phyloP scores from a whole-genome alignment of 192 early-diverging fungal species.

The Spizellomyces sp. region DNA sequence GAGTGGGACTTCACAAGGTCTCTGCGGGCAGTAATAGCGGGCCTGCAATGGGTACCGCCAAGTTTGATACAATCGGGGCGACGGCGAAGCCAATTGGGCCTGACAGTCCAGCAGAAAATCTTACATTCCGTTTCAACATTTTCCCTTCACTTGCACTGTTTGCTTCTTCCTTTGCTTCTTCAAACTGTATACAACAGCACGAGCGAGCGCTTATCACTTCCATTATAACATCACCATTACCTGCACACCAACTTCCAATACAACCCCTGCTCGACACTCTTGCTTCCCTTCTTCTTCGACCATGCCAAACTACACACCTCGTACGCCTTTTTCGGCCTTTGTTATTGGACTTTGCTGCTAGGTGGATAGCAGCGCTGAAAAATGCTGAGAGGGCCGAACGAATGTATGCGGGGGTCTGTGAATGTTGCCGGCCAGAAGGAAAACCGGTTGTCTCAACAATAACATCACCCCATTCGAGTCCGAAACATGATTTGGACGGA shows the following conservation, averaged over 20 bases:
- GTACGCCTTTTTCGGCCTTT: conserved; percentile 69
- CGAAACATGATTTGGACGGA: conserved; percentile 37
- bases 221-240: neutral
- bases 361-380: conserved; percentile 54
- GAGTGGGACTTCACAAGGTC: too few relatives aligned
- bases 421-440: neutral
- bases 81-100: too few relatives aligned
- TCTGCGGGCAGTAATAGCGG: too few relatives aligned
- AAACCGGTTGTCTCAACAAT: neutral
- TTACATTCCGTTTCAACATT: neutral
- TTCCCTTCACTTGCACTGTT: neutral
- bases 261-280: conserved; percentile 34
- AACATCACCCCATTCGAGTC: conserved; percentile 1
- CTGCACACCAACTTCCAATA: neutral
- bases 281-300: conserved; percentile 33
- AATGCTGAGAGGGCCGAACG: neutral
- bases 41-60: too few relatives aligned
- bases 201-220: conserved; percentile 3
- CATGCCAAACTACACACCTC: conserved; percentile 34
- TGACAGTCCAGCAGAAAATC: neutral
- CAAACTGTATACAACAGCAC: neutral
- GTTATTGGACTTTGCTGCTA: conserved; percentile 76
- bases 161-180: neutral
- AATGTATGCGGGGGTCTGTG: neutral
- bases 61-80: too few relatives aligned